Percentiles rank a stretch among this genome's conserved stretches.
These are phyloP conservation scores for Rhynchosporium secalis DNA, from an alignment of 2,329 filamentous ascomycete species.

Conservation along the genomic window DNA sequence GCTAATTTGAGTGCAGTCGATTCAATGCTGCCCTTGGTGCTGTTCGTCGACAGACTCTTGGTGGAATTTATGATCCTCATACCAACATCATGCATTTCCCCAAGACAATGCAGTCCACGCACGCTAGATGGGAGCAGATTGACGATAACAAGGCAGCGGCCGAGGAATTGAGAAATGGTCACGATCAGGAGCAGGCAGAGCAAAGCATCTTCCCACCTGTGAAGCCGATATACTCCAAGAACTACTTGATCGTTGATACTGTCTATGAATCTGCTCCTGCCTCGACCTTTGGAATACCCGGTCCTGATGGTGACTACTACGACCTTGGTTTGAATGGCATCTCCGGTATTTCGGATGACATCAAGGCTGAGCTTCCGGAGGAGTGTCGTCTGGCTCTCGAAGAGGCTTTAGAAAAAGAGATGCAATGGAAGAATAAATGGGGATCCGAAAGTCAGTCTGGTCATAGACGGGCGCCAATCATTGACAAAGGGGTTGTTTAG, in stretches of 20 bases:
- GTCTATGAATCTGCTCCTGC: slow-evolving; percentile 58
- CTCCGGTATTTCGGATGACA: slow-evolving; percentile 62
- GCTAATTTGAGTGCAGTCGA: slow-evolving; percentile 53
- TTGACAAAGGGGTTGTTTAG: slow-evolving; percentile 55
- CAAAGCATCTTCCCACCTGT: slow-evolving; percentile 53
- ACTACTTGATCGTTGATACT: slow-evolving; percentile 63
- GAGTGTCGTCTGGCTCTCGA: slow-evolving; percentile 75
- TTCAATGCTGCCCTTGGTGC: slow-evolving; percentile 78
- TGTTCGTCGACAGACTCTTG: slow-evolving; percentile 62
- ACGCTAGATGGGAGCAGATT: slow-evolving; percentile 78
- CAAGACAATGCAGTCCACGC: slow-evolving; percentile 83
- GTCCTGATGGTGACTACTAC: slow-evolving; percentile 52
- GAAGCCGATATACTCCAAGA: slow-evolving; percentile 57
- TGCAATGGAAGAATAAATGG: slow-evolving; percentile 74
- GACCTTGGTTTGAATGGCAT: slow-evolving; percentile 58
- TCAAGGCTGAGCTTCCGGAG: slow-evolving; percentile 63
- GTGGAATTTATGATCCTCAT: slow-evolving; percentile 88
- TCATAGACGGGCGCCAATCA: slow-evolving; percentile 53
- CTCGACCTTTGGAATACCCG: slow-evolving; percentile 55
- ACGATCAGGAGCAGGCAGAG: slow-evolving; percentile 19
- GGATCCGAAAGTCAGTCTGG: slow-evolving; percentile 62
- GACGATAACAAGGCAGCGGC: slow-evolving; percentile 41
- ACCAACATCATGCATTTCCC: slow-evolving; percentile 92
- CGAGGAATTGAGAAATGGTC: slow-evolving; percentile 24
- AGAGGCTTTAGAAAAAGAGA: slow-evolving; percentile 62